Evolutionary conservation across 176 grass and related monocot genomes (phyloP).

Genomic region (Juncus inflexus): DNA sequence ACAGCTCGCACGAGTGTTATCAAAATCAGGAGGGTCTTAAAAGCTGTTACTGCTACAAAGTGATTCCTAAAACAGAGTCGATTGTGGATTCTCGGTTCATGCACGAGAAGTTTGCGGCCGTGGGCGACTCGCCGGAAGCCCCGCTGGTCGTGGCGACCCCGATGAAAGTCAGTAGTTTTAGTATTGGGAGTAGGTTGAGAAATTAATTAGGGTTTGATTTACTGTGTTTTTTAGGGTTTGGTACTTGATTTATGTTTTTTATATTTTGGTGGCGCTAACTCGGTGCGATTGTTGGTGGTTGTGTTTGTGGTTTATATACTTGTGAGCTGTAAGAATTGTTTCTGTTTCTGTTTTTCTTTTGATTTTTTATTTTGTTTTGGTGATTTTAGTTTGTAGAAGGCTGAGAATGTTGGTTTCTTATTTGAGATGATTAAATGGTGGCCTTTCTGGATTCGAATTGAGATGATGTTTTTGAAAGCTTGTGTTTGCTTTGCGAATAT

Average conservation of each 20-base stretch:
- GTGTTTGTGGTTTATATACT: background rate
- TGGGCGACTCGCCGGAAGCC: constrained; percentile 62
- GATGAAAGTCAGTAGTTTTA: constrained; percentile 87
- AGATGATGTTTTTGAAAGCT: too few species aligned
- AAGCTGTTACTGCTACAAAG: constrained; percentile 90
- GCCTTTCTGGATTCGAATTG: too few species aligned
- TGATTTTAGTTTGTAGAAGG: constrained; percentile 5
- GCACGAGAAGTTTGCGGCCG: constrained; percentile 70
- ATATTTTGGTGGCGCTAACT: background rate
- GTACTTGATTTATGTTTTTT: background rate
- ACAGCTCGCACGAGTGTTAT: constrained; percentile 83
- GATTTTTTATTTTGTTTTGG: background rate
- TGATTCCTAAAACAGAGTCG: constrained; percentile 78
- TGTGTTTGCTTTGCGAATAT: too few species aligned
- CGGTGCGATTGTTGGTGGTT: background rate
- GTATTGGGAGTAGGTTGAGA: constrained; percentile 37
- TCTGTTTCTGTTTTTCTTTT: constrained; percentile 3
- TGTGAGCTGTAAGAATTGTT: background rate
- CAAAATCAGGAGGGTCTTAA: constrained; percentile 75
- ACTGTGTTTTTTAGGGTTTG: background rate
- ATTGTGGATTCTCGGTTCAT: constrained; percentile 81
- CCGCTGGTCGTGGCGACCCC: constrained; percentile 81
- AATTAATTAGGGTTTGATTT: background rate
- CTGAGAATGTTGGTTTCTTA: background rate
- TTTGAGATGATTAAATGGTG: background rate